Evolutionary conservation across 1,284 basidiomycete genomes (phyloP), one percentile per base, ranked within the genome.

Genomic region (Cutaneotrichosporon sp.): DNA sequence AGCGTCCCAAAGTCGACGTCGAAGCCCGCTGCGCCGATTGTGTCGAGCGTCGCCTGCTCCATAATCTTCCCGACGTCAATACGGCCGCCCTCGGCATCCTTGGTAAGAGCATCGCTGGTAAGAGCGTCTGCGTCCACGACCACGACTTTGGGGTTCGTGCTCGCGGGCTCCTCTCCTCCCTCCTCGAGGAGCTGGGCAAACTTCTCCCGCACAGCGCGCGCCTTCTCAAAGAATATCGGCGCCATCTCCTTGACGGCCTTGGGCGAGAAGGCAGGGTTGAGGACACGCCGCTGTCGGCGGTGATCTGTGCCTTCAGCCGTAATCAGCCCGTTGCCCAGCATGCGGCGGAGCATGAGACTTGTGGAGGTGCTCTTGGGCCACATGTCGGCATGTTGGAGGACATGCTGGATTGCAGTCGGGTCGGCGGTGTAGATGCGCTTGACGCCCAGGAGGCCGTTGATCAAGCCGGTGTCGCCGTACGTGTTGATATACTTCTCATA

Each of bases 331-430:
- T 31, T 39, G 20, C 47, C 47, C 11, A 41, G 25, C 33, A 49
- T 32, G 26, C 37, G 19, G 20, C 46, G 22, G 27, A 49, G 72
- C 45, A 76, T 77, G 39, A 82, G 4, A 22, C 80, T 72, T 3
- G 85, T 76, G 54, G 82, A 81, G 35, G 81, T 78, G 0, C 84
- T 82, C 66, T 86, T 87, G 16, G 83, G 83, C 65, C 82, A 86
- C 33, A 79, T 75, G 62, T 86, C 82, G 2, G 80, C 76, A 49
- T 79, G 77, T n/a, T 76, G 75, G 48, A 86, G 77, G 48, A 87
- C 80, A 56, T 85, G 79, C 4, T 79, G 76, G 19, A 86, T 68
- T 0, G 84, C 84, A 25, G 76, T 70, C 0, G 80, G 79, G 67
- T 86, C 84, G 39, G 78, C 79, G 19, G 82, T 81, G 70, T 83